phyloP scores from a whole-genome alignment of 2,329 filamentous ascomycete genomes.

The Diaporthe caulivora region DNA sequence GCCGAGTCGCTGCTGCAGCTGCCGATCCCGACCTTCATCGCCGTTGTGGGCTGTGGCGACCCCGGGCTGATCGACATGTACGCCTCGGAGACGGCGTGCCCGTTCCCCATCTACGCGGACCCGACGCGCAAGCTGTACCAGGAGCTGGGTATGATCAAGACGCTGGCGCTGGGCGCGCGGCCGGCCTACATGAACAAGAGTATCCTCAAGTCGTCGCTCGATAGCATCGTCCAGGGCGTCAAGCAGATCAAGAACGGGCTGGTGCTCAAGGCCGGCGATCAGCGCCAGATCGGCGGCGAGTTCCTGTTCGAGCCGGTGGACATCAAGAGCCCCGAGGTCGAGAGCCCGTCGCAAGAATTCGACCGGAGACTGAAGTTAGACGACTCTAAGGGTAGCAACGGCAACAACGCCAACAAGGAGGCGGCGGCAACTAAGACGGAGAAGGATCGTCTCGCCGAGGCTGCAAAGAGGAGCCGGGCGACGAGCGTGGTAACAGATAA shows the following conservation, averaged over 20 bases:
- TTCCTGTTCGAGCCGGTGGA: conserved; percentile 77
- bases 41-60: conserved; percentile 79
- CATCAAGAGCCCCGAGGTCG: conserved; percentile 58
- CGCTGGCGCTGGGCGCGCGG: conserved; percentile 67
- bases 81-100: conserved; percentile 70
- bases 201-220: conserved; percentile 61
- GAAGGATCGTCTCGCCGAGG: conserved; percentile 4
- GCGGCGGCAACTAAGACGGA: conserved; percentile 31
- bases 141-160: conserved; percentile 76
- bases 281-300: conserved; percentile 80
- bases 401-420: conserved; percentile 27
- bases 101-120: conserved; percentile 83
- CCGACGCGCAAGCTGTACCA: conserved; percentile 75
- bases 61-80: conserved; percentile 78
- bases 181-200: conserved; percentile 75
- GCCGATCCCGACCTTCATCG: conserved; percentile 71
- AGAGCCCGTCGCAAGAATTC: conserved; percentile 49
- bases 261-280: conserved; percentile 73
- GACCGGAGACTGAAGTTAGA: conserved; percentile 47
- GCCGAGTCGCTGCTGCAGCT: conserved; percentile 62
- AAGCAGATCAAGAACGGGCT: conserved; percentile 68
- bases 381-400: not conserved
- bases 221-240: conserved; percentile 70
- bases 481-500: conserved; percentile 40
- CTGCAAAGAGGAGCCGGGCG: conserved; percentile 38